phyloP scores from a whole-genome alignment of 2,329 filamentous ascomycete species.

The Penicillium vulpinum region DNA sequence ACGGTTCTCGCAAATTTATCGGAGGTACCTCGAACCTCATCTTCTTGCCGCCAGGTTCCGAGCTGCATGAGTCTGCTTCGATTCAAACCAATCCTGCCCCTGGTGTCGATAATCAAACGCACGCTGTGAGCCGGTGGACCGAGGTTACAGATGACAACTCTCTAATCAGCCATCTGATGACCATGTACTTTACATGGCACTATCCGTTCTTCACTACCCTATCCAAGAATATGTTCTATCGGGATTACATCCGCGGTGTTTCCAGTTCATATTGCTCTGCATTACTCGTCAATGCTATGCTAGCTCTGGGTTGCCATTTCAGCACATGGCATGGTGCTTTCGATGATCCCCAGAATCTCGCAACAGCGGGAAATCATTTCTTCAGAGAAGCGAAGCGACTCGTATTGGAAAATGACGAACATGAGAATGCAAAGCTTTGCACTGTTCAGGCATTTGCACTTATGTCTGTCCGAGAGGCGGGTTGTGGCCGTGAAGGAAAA shows the following conservation, averaged over 20 bases:
- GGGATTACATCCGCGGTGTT: constrained; percentile 74
- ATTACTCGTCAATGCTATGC: constrained; percentile 87
- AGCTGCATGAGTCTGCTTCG: constrained; percentile 41
- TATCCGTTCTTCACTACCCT: constrained; percentile 94
- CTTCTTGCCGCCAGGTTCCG: constrained; percentile 62
- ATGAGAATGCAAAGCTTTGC: constrained; percentile 81
- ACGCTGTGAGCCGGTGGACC: constrained; percentile 84
- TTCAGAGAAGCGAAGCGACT: constrained; percentile 90
- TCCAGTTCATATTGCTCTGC: constrained; percentile 80
- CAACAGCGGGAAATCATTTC: constrained; percentile 92
- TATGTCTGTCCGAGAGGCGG: constrained; percentile 95
- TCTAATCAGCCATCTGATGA: constrained; percentile 81
- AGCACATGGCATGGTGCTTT: constrained; percentile 73
- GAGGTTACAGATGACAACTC: constrained; percentile 76
- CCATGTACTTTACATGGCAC: constrained; percentile 98
- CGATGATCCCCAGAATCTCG: constrained; percentile 68
- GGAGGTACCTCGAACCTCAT: constrained; percentile 93
- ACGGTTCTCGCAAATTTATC: constrained; percentile 86
- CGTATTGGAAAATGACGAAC: constrained; percentile 87
- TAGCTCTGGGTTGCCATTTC: constrained; percentile 91
- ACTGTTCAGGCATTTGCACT: constrained; percentile 91
- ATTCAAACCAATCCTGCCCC: constrained; percentile 48
- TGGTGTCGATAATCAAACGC: constrained; percentile 55
- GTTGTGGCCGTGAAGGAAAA: constrained; percentile 88
- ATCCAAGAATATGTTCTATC: constrained; percentile 81